These are phyloP conservation scores for Xylaria sp. DNA, from an alignment of 2,329 filamentous ascomycete genomes.

Conservation along the genomic window DNA sequence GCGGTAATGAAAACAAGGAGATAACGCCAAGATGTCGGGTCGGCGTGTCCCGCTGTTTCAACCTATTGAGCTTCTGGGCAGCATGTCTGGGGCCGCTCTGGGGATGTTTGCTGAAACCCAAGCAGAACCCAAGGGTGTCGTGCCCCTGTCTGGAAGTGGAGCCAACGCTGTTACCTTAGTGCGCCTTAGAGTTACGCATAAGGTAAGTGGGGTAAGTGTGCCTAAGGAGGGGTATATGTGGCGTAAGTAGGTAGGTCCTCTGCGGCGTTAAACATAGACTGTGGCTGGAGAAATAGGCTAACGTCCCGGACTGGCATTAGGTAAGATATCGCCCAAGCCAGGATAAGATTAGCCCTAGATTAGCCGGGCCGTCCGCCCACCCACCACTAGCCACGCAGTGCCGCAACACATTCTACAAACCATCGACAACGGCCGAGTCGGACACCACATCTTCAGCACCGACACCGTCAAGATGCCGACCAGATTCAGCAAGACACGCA, in stretches of 20 bases:
- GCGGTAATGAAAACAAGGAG: constrained; percentile 25
- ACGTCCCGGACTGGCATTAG: background rate
- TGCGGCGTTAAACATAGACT: too few relatives aligned
- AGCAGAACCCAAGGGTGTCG: constrained; percentile 6
- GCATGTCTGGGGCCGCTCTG: background rate
- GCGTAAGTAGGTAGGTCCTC: background rate
- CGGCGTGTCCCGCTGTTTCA: constrained; percentile 35
- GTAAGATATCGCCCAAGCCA: background rate
- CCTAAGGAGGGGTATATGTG: constrained; percentile 4
- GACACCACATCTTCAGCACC: constrained; percentile 29
- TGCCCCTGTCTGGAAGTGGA: background rate
- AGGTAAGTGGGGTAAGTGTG: background rate
- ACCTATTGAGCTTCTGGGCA: constrained; percentile 14
- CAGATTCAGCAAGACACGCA: constrained; percentile 42
- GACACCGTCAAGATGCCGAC: constrained; percentile 40
- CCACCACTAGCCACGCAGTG: constrained; percentile 25
- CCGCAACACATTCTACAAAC: constrained; percentile 32
- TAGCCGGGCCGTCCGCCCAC: constrained; percentile 33
- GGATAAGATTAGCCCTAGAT: constrained; percentile 40
- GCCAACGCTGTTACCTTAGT: background rate
- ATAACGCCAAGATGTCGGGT: constrained; percentile 30
- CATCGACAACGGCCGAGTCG: constrained; percentile 34
- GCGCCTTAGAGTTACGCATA: background rate
- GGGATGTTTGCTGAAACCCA: constrained; percentile 27
- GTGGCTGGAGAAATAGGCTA: background rate